These are phyloP conservation scores for Bipolaris cookei DNA, from an alignment of 2,329 filamentous ascomycete species.

Conservation along the genomic window DNA sequence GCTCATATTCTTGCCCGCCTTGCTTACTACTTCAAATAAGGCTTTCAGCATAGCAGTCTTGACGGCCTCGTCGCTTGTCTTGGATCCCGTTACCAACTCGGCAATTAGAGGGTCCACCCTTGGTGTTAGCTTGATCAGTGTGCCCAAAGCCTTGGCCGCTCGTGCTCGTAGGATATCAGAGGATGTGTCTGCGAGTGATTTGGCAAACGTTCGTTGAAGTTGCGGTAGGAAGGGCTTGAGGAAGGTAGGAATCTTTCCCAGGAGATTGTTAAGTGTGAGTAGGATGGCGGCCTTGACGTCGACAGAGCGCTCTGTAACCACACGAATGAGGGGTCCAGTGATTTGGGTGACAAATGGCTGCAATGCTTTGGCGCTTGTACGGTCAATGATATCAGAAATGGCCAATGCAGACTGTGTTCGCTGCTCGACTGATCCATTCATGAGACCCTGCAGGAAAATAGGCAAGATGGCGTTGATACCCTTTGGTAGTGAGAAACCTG, in stretches of 20 bases:
- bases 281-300: conserved; percentile 97
- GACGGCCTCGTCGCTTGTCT: conserved; percentile 85
- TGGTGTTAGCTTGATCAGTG: conserved; percentile 92
- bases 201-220: conserved; percentile 94
- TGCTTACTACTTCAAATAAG: conserved; percentile 93
- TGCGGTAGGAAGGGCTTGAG: conserved; percentile 97
- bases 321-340: conserved; percentile 94
- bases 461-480: conserved; percentile 95
- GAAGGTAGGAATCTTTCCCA: conserved; percentile 95
- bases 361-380: conserved; percentile 83
- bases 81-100: conserved; percentile 94
- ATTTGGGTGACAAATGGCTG: conserved; percentile 98
- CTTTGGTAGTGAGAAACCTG: conserved; percentile 90
- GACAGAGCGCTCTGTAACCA: conserved; percentile 93
- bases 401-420: conserved; percentile 88
- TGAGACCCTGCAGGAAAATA: conserved; percentile 95
- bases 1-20: conserved; percentile 93
- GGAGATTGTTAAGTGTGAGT: conserved; percentile 88
- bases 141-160: conserved; percentile 92
- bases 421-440: conserved; percentile 94
- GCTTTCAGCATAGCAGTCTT: conserved; percentile 97
- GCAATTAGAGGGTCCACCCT: conserved; percentile 92
- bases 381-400: conserved; percentile 94
- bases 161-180: conserved; percentile 86
- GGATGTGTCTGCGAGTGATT: conserved; percentile 89